Evolutionary conservation across 768 basidiomycete species (phyloP), one percentile per base, ranked within the genome.

Genomic region (Xerocomellus chrysenteron): DNA sequence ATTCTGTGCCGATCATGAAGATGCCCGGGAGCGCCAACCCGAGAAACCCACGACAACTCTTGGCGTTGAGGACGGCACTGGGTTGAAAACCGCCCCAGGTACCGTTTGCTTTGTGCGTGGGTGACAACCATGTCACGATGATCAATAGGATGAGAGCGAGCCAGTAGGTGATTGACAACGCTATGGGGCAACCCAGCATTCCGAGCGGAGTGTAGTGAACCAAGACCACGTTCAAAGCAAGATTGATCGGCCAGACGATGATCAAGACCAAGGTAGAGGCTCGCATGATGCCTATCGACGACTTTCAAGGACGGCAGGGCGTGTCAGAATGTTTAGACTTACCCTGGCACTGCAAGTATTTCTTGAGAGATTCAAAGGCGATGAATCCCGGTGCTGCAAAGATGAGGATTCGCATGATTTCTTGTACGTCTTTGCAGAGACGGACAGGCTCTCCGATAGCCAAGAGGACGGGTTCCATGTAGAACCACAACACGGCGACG

Each of bases 281-380:
- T 26, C 82, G 74, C 87, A 90, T 88, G 56, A 92, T 90, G 9
- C 88, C 89, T 90, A 48, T 16, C 19, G 47, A 28, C 13, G 17
- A 54, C 13, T 47, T 46, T 47, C 44, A 40, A 41, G 54, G 36
- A 41, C 4, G 42, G 17, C 13, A 11, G 24, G 4, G 21, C 44
- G 14, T 2, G 17, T 40, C 21, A 12, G 19, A 9, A 26, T 5
- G 24, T 12, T 44, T 30, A 4, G 41, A 55, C 76, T 59, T 55
- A 86, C 87, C 88, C 76, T 91, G 88, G 55, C 87, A 89, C 65
- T 90, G 89, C 26, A 91, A 68, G 68, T 89, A 91, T 70, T 88
- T 90, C 69, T 90, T 90, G 62, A 90, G 73, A 54, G 82, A 84
- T 68, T 91, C 87, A 55, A 89, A 89, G 2, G 82, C 87, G 62